A percentile compares a stretch with the other conserved stretches of the same genome.
phyloP scores from a whole-genome alignment of 169 alveolate species.

The Plasmodium ovale region DNA sequence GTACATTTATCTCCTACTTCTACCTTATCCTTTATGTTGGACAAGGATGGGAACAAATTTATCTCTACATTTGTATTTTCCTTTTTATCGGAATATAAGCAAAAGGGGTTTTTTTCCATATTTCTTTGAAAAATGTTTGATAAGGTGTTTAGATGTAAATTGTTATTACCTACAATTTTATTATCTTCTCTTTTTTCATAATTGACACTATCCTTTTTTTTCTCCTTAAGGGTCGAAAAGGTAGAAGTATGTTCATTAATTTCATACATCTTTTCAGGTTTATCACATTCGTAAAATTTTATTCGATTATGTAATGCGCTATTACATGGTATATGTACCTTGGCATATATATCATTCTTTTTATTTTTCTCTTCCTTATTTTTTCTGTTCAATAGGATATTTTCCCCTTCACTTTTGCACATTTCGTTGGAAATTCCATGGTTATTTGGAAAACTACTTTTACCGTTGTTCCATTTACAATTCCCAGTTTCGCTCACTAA shows the following conservation, averaged over 20 bases:
- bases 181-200: not conserved
- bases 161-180: not conserved
- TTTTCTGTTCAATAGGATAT: not conserved
- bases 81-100: not conserved
- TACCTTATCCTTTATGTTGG: not conserved
- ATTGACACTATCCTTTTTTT: not conserved
- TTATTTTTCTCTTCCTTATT: too few relatives aligned
- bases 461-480: not conserved
- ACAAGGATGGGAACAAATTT: too few relatives aligned
- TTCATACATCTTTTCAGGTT: too few relatives aligned
- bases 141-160: not conserved
- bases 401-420: too few relatives aligned
- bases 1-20: not conserved
- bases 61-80: not conserved
- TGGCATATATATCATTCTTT: too few relatives aligned
- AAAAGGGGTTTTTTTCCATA: conserved; percentile 30
- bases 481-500: not conserved
- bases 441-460: not conserved
- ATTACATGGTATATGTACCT: too few relatives aligned
- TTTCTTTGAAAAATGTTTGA: not conserved
- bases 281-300: too few relatives aligned
- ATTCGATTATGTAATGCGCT: too few relatives aligned
- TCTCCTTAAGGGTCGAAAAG: too few relatives aligned
- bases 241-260: too few relatives aligned
- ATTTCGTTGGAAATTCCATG: not conserved